phyloP scores from a whole-genome alignment of 2,329 filamentous ascomycete species.

The Alternaria brassicae region DNA sequence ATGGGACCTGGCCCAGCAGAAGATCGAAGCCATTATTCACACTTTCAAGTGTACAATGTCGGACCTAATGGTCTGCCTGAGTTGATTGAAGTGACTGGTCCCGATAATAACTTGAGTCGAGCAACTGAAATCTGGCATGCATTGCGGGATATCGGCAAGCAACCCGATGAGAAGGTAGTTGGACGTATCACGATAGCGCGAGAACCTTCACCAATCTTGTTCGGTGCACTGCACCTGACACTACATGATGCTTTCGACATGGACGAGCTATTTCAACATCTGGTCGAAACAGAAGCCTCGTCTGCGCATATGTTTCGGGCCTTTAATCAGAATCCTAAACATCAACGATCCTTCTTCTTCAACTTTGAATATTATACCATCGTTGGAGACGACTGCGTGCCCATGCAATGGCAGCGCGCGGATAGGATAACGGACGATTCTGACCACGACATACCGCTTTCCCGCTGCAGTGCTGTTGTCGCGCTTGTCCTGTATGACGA shows the following conservation, averaged over 20 bases:
- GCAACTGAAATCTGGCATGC: constrained; percentile 44
- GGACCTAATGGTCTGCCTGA: constrained; percentile 55
- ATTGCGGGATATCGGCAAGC: constrained; percentile 45
- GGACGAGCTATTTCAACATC: constrained; percentile 64
- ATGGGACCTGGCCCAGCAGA: constrained; percentile 51
- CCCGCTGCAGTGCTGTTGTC: constrained; percentile 66
- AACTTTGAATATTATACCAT: constrained; percentile 71
- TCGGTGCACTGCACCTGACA: constrained; percentile 66
- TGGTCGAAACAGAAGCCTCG: constrained; percentile 58
- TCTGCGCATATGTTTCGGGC: constrained; percentile 60
- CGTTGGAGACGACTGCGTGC: constrained; percentile 62
- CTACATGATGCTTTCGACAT: constrained; percentile 67
- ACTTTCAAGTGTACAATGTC: constrained; percentile 66
- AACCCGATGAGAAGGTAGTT: constrained; percentile 54
- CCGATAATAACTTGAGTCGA: constrained; percentile 46
- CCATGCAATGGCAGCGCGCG: constrained; percentile 66
- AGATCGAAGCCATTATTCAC: constrained; percentile 54
- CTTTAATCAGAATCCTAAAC: constrained; percentile 55
- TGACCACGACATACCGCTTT: constrained; percentile 64
- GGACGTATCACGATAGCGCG: constrained; percentile 68
- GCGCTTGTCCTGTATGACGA: constrained; percentile 64
- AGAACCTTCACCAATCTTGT: constrained; percentile 66
- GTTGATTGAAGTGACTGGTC: constrained; percentile 43
- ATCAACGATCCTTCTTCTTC: constrained; percentile 67
- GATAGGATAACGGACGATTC: constrained; percentile 55